phyloP scores from a whole-genome alignment of 2,329 filamentous ascomycete species.

The Penicillium nordicum region DNA sequence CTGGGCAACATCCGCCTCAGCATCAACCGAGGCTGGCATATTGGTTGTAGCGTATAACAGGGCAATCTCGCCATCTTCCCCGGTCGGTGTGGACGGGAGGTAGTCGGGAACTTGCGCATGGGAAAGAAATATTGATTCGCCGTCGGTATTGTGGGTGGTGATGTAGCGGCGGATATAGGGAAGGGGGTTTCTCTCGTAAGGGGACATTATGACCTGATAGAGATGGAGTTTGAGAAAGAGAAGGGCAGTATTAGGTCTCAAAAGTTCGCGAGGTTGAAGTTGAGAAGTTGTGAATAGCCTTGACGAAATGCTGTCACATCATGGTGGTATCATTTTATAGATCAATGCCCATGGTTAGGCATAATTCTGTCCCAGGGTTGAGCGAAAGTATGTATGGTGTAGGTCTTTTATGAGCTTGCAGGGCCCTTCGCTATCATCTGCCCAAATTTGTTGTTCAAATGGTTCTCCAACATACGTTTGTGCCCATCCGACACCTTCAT shows the following conservation, averaged over 20 bases:
- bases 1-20: slow-evolving; percentile 33
- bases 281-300: not conserved
- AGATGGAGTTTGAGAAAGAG: not conserved
- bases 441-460: slow-evolving; percentile 25
- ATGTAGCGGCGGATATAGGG: slow-evolving; percentile 38
- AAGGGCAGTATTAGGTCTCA: not conserved
- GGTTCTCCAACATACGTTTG: slow-evolving; percentile 32
- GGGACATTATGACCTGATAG: slow-evolving; percentile 10
- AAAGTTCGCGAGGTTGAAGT: not conserved
- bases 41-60: slow-evolving; percentile 30
- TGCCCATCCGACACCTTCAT: slow-evolving; percentile 43
- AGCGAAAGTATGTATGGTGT: not conserved
- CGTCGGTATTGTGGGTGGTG: slow-evolving; percentile 37
- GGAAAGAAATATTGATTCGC: slow-evolving; percentile 37
- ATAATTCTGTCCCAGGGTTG: not conserved
- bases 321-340: slow-evolving; percentile 11
- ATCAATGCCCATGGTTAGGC: not conserved
- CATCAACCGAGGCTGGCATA: slow-evolving; percentile 26
- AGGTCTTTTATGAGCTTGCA: not conserved
- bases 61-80: slow-evolving; percentile 32
- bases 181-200: slow-evolving; percentile 25
- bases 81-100: slow-evolving; percentile 28
- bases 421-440: slow-evolving; percentile 5
- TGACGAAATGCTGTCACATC: slow-evolving; percentile 4
- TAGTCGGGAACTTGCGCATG: slow-evolving; percentile 33